phyloP scores from a whole-genome alignment of 495 filamentous ascomycete genomes.

The Xylaria intraflava region DNA sequence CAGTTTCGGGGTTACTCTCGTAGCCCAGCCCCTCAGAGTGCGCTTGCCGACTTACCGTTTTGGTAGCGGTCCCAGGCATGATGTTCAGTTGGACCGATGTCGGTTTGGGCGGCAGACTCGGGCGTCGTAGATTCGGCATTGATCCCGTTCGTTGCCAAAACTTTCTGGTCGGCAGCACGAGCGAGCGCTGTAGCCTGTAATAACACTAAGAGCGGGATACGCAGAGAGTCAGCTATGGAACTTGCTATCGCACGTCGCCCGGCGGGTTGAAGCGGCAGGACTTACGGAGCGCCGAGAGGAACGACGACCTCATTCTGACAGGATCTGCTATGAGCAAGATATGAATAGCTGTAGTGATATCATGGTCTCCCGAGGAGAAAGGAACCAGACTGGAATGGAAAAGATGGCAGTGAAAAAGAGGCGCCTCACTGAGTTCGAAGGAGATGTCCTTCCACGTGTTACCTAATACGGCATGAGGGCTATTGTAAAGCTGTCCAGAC shows the following conservation, averaged over 20 bases:
- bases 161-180: conserved; percentile 32
- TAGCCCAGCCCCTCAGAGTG: neutral
- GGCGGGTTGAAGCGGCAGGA: neutral
- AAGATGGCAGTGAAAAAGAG: neutral
- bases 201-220: conserved; percentile 31
- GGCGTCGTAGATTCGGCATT: conserved; percentile 21
- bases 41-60: conserved; percentile 17
- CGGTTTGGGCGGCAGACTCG: conserved; percentile 26
- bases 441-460: neutral
- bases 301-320: conserved; percentile 33
- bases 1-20: conserved; percentile 4
- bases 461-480: conserved; percentile 18
- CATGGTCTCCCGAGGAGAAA: conserved; percentile 21
- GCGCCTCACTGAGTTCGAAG: neutral
- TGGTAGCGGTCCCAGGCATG: conserved; percentile 25
- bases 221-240: neutral
- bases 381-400: conserved; percentile 3
- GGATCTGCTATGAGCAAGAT: conserved; percentile 27
- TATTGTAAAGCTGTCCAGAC: conserved; percentile 36
- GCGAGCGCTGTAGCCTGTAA: conserved; percentile 36
- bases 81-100: conserved; percentile 16
- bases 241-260: neutral
- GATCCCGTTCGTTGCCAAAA: conserved; percentile 22
- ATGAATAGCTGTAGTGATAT: conserved; percentile 17
- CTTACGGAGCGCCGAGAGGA: conserved; percentile 40